Percentiles rank a stretch among this genome's conserved stretches.
phyloP scores from a whole-genome alignment of 1,284 basidiomycete genomes.

The Ustilago shanxiensis region DNA sequence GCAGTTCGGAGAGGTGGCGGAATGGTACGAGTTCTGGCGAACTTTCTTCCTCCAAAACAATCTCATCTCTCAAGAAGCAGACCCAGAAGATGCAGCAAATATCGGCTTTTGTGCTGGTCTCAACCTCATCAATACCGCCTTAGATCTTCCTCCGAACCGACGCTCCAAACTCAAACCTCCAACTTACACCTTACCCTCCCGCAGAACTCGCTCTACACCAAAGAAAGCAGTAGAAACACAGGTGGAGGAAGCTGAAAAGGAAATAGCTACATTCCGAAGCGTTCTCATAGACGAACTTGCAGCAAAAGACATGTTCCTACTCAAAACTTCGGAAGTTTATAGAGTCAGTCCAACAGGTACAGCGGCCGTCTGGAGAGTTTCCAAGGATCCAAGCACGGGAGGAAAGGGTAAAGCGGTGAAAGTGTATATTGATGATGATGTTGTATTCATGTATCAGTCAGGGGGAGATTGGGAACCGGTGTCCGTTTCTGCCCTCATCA shows the following conservation, averaged over 20 bases:
- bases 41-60: constrained; percentile 78
- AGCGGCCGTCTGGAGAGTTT: constrained; percentile 77
- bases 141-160: constrained; percentile 75
- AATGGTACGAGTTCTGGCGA: constrained; percentile 92
- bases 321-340: constrained; percentile 85
- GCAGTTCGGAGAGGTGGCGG: constrained; percentile 88
- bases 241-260: background rate
- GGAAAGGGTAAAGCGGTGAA: constrained; percentile 48
- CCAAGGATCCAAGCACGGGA: background rate
- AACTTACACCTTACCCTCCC: constrained; percentile 74
- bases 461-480: constrained; percentile 52
- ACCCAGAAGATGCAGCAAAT: constrained; percentile 37
- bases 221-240: background rate
- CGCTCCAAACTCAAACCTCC: constrained; percentile 72
- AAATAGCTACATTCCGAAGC: constrained; percentile 79
- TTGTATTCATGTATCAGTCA: constrained; percentile 37
- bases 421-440: constrained; percentile 88
- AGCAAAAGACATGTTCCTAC: constrained; percentile 85
- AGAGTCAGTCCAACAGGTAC: constrained; percentile 83
- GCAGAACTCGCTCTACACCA: background rate
- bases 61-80: constrained; percentile 69
- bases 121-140: constrained; percentile 91
- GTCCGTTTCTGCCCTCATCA: constrained; percentile 91
- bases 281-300: constrained; percentile 90
- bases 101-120: constrained; percentile 86